Conservation (phyloP, 2,329 filamentous ascomycete genomes). For the Xylaria hypoxylon region DNA sequence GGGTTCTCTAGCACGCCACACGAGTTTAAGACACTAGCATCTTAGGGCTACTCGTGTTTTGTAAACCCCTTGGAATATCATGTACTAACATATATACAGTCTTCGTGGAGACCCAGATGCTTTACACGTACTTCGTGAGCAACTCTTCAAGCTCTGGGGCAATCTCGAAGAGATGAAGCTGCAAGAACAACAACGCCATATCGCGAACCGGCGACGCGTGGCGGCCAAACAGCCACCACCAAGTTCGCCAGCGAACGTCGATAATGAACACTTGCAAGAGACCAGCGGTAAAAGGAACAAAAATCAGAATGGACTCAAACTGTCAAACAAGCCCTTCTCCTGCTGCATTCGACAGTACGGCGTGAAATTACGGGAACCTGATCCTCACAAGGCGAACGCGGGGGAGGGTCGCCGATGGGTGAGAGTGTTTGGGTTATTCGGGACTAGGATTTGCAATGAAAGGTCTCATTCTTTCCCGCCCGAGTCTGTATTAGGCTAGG, state of each 20-base stretch:
- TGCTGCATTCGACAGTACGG: constrained; percentile 81
- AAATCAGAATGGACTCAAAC: constrained; percentile 1
- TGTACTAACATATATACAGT: constrained; percentile 52
- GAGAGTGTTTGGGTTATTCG: constrained; percentile 72
- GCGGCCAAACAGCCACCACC: constrained; percentile 49
- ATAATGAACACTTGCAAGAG: constrained; percentile 22
- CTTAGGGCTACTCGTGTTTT: background rate
- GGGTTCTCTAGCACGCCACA: background rate
- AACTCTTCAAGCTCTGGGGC: constrained; percentile 85
- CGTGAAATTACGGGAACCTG: constrained; percentile 57
- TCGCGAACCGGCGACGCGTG: constrained; percentile 44
- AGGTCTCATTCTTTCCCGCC: background rate
- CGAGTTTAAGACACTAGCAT: background rate
- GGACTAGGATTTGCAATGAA: constrained; percentile 64
- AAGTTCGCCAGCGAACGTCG: constrained; percentile 53
- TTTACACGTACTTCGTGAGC: constrained; percentile 71
- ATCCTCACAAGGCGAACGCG: constrained; percentile 58
- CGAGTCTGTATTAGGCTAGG: background rate
- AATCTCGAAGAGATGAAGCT: constrained; percentile 79
- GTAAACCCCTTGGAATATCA: background rate
- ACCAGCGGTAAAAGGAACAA: background rate
- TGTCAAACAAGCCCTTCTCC: constrained; percentile 70
- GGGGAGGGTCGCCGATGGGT: constrained; percentile 67
- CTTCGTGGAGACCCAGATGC: constrained; percentile 64
- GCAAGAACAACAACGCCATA: constrained; percentile 47